Evolutionary conservation across 140 eudicot genomes (phyloP), one percentile per base, ranked within the genome.

Genomic region (Ambrosia hybrid): DNA sequence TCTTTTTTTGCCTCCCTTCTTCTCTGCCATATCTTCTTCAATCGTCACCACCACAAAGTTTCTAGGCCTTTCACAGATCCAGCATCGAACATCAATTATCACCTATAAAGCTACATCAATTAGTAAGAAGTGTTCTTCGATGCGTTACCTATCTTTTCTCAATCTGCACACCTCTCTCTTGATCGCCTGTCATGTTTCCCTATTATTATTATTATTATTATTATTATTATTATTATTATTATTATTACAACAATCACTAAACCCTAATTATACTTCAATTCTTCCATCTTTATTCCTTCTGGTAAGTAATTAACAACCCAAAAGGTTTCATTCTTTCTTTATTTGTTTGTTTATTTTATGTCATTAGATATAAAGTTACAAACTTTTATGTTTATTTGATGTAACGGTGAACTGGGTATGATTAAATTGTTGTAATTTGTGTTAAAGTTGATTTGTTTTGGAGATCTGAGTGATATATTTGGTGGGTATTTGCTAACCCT

Each of bases 401-500:
- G 64, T 66, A 37, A 68, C 74, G 71, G 57, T 73, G 78, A 21
- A 70, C 76, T 66, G 51, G 11, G 74, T 48, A 17, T 57, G 51
- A 34, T 65, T 52, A 11, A 71, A 39, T 67, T 38, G 14, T 48
- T 75, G 5, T 55, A 10, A 52, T 9, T 68, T 55, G 55, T 34
- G 33, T 37, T 41, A 9, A 34, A 37, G 30, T 4, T 72, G 12
- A 14, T 76, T 86, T 82, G 80, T 84, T 87, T 70, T 70, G 51
- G 39, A 77, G 86, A 83, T 85, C 89, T 70, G 80, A 69, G 33
- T 48, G 17, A 11, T 68, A 6, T 72, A 36, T 59, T 51, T 38
- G 5, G 46, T 74, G 67, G 59, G 66, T 61, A 8, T 51, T 62
- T 21, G 26, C 26, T 21, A 21, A 21, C 26, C 26, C 26, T 21